Evolutionary conservation across 768 basidiomycete species (phyloP).

Genomic region (Suillus spraguei): DNA sequence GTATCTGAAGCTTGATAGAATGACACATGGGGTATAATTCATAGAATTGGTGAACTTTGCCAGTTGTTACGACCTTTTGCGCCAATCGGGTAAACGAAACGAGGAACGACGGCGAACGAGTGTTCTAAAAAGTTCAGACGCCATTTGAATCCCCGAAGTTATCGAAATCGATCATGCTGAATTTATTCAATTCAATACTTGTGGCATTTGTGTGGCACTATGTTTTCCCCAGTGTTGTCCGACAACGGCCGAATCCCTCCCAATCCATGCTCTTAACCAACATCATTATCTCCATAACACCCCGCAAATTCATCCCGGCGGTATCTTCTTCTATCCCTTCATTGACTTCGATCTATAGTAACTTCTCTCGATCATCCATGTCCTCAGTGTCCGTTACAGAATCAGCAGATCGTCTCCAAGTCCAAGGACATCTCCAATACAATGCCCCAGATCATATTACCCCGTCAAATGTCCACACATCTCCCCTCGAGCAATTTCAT

Average conservation of each 20-base stretch:
- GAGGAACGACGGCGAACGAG: too few relatives aligned
- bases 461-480: conserved; percentile 58
- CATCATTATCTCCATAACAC: conserved; percentile 5
- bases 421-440: conserved; percentile 81
- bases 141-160: neutral
- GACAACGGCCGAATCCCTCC: conserved; percentile 3
- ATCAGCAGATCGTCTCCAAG: conserved; percentile 56
- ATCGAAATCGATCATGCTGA: neutral
- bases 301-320: neutral
- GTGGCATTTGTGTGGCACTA: too few relatives aligned
- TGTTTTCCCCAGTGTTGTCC: too few relatives aligned
- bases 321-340: neutral
- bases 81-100: neutral
- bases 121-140: neutral
- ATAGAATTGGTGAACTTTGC: neutral
- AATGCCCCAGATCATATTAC: conserved; percentile 63
- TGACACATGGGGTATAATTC: neutral
- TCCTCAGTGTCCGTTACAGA: conserved; percentile 39
- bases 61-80: neutral
- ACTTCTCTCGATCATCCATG: conserved; percentile 19
- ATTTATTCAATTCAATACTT: neutral
- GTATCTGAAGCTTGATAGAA: neutral
- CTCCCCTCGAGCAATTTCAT: conserved; percentile 85
- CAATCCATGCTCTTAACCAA: conserved; percentile 7
- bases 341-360: neutral